phyloP scores from a whole-genome alignment of 805 yeast species.

The Candida arabinofermentans region DNA sequence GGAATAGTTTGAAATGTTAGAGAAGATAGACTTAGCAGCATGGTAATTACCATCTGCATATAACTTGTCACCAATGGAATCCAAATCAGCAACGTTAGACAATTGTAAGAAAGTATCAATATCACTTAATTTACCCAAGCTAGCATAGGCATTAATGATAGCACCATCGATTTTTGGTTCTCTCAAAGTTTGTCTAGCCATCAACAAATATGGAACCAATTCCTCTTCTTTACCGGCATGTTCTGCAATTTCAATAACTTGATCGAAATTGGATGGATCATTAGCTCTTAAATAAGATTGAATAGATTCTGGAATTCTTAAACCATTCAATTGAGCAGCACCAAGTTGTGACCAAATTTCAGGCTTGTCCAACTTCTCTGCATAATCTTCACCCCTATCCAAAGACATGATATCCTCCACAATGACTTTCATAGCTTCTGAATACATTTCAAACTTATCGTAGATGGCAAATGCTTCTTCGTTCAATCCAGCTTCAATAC shows the following conservation, averaged over 20 bases:
- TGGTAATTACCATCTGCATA: slow-evolving; percentile 78
- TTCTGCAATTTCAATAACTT: slow-evolving; percentile 91
- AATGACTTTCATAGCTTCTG: slow-evolving; percentile 82
- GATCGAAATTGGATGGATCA: slow-evolving; percentile 85
- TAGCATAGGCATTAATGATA: slow-evolving; percentile 81
- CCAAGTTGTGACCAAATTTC: slow-evolving; percentile 95
- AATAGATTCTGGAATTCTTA: slow-evolving; percentile 88
- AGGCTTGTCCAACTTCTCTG: slow-evolving; percentile 80
- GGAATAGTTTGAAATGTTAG: slow-evolving; percentile 88
- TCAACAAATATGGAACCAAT: slow-evolving; percentile 74
- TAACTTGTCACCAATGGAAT: slow-evolving; percentile 86
- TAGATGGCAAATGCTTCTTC: slow-evolving; percentile 96
- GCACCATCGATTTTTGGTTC: slow-evolving; percentile 95
- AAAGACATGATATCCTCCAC: slow-evolving; percentile 91
- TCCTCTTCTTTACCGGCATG: slow-evolving; percentile 97
- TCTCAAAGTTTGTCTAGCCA: slow-evolving; percentile 89
- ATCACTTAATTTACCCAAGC: slow-evolving; percentile 67
- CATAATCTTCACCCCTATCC: slow-evolving; percentile 91
- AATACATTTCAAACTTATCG: slow-evolving; percentile 72
- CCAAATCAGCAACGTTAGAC: slow-evolving; percentile 90
- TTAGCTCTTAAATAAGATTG: slow-evolving; percentile 87
- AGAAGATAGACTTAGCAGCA: slow-evolving; percentile 86
- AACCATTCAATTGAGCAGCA: slow-evolving; percentile 91
- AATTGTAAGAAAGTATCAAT: slow-evolving; percentile 81
- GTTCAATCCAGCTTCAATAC: slow-evolving; percentile 79